A percentile compares a stretch with the other conserved stretches of the same genome.
Evolutionary conservation across 805 yeast species (phyloP).

Genomic region (Starmera quercuum): DNA sequence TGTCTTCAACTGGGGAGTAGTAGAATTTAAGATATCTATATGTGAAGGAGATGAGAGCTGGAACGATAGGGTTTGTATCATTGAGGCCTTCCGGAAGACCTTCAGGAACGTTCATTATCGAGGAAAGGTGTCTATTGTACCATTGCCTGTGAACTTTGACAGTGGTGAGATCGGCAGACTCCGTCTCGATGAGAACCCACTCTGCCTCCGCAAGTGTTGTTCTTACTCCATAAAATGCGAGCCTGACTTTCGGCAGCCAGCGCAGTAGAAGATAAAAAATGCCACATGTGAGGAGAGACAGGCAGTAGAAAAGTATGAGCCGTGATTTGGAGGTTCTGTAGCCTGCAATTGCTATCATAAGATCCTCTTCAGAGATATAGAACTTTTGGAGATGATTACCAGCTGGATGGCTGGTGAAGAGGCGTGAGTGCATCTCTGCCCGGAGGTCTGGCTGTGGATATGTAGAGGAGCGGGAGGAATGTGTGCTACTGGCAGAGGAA

Average conservation of each 20-base stretch:
- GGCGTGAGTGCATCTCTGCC: no score
- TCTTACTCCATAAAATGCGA: slow-evolving; percentile 56
- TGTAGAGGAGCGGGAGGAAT: no score
- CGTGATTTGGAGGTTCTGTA: slow-evolving; percentile 49
- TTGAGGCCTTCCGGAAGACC: slow-evolving; percentile 10
- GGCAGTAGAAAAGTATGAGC: slow-evolving; percentile 36
- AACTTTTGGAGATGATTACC: slow-evolving; percentile 61
- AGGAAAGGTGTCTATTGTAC: slow-evolving; percentile 67
- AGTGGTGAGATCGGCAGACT: slow-evolving; percentile 75
- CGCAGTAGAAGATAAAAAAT: slow-evolving; percentile 62
- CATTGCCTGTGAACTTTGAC: slow-evolving; percentile 47
- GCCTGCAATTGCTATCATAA: slow-evolving; percentile 92
- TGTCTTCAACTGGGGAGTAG: slow-evolving; percentile 82
- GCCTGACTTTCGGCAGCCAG: slow-evolving; percentile 79
- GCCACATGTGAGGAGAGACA: slow-evolving; percentile 62
- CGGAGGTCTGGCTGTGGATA: no score
- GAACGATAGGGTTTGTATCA: slow-evolving; percentile 38
- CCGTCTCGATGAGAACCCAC: slow-evolving; percentile 92
- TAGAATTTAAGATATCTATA: slow-evolving; percentile 80
- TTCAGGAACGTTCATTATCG: slow-evolving; percentile 41
- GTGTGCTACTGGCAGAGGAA: no score
- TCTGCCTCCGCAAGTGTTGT: slow-evolving; percentile 76
- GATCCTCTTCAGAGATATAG: slow-evolving; percentile 92
- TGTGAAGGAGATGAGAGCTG: slow-evolving; percentile 60
- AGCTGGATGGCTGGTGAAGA: slow-evolving; percentile 36